Evolutionary conservation across 352 stramenopile species (phyloP).

Genomic region (Globisporangium parvum): DNA sequence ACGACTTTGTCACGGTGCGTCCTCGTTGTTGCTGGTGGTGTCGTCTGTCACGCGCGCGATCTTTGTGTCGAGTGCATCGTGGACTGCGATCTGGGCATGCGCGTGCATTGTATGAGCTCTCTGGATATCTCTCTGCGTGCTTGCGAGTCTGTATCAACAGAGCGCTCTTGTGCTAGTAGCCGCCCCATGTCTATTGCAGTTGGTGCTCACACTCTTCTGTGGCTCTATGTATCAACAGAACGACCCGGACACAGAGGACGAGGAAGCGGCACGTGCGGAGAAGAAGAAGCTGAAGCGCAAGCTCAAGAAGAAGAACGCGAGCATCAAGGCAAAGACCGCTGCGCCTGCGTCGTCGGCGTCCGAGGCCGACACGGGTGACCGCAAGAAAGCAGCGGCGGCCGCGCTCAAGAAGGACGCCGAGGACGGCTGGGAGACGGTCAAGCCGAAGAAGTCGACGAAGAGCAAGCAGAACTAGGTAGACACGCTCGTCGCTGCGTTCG

Average conservation of each 20-base stretch:
- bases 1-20: constrained; percentile 50
- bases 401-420: constrained; percentile 57
- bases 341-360: constrained; percentile 18
- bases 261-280: constrained; percentile 66
- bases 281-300: constrained; percentile 80
- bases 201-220: background rate
- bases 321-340: constrained; percentile 41
- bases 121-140: background rate
- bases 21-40: background rate
- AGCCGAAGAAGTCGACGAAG: constrained; percentile 55
- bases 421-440: constrained; percentile 77
- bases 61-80: background rate
- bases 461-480: constrained; percentile 51
- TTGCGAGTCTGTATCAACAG: no score
- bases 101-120: constrained; percentile 1
- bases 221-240: constrained; percentile 19
- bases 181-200: no score
- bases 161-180: no score
- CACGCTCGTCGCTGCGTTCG: background rate
- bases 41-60: background rate
- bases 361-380: constrained; percentile 33
- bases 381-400: constrained; percentile 38
- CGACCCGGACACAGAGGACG: constrained; percentile 76
- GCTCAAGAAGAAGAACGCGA: constrained; percentile 76
- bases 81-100: background rate